Percentiles rank a stretch among this genome's conserved stretches.
Conservation (phyloP, 768 basidiomycete species). For the Collybia sordida region DNA sequence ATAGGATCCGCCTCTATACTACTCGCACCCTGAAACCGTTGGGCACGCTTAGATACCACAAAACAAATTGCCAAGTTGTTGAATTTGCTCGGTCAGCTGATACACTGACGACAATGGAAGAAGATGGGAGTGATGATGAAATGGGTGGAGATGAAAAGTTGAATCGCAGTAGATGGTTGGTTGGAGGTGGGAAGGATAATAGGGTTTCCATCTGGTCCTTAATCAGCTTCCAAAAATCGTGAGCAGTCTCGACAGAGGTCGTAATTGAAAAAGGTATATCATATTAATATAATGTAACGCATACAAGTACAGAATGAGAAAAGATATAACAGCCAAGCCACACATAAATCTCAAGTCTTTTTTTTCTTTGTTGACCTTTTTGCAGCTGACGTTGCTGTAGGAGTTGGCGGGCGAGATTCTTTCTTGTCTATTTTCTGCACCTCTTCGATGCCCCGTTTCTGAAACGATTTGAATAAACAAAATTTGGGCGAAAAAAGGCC, state of each 20-base stretch:
- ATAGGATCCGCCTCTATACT: conserved; percentile 80
- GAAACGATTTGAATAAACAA: conserved; percentile 5
- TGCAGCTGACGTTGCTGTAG: conserved; percentile 43
- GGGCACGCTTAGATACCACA: conserved; percentile 84
- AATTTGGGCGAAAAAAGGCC: neutral
- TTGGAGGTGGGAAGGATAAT: conserved; percentile 64
- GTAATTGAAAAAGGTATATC: too few species aligned
- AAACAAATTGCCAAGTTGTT: conserved; percentile 70
- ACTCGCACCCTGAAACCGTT: conserved; percentile 79
- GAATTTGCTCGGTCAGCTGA: conserved; percentile 54
- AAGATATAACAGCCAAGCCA: neutral
- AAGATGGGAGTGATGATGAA: conserved; percentile 53
- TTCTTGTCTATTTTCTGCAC: conserved; percentile 49
- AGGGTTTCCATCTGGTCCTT: conserved; percentile 74
- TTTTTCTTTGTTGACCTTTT: conserved; percentile 71
- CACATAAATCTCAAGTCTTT: conserved; percentile 42
- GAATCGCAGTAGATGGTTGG: conserved; percentile 58
- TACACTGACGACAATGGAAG: neutral
- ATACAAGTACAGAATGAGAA: too few species aligned
- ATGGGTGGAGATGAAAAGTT: conserved; percentile 42
- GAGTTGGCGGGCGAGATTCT: conserved; percentile 64
- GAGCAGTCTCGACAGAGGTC: too few species aligned
- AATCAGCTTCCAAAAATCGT: conserved; percentile 38
- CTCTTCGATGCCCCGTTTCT: conserved; percentile 78
- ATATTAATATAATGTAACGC: too few species aligned